A percentile compares a stretch with the other conserved stretches of the same genome.
Evolutionary conservation across 108 stramenopile species (phyloP).

Genomic region (Skeletonema marinoi): DNA sequence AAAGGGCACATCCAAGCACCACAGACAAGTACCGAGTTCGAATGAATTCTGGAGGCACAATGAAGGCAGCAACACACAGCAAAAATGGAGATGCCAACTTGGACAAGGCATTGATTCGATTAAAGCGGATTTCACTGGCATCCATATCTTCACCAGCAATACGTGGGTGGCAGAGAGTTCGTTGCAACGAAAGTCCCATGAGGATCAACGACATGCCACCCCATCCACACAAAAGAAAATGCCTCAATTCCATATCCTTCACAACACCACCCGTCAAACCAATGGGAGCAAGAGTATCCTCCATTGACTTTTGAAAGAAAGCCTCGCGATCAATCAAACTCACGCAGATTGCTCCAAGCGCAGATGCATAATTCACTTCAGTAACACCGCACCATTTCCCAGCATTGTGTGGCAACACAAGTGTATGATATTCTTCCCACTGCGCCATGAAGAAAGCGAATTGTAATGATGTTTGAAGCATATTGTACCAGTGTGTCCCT

Average conservation of each 20-base stretch:
- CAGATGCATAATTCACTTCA: conserved; percentile 73
- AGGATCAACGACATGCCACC: conserved; percentile 36
- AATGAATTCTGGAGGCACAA: conserved; percentile 35
- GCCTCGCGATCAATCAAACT: conserved; percentile 52
- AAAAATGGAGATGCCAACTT: conserved; percentile 60
- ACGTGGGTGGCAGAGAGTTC: conserved; percentile 49
- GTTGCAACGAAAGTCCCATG: conserved; percentile 44
- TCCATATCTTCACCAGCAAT: conserved; percentile 20
- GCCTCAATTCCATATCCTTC: conserved; percentile 45
- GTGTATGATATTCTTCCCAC: conserved; percentile 96
- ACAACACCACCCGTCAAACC: conserved; percentile 3
- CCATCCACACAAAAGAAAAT: conserved; percentile 49
- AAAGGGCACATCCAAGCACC: conserved; percentile 62
- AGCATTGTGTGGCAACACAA: conserved; percentile 73
- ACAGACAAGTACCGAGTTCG: conserved; percentile 53
- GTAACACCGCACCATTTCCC: conserved; percentile 79
- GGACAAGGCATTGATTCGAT: conserved; percentile 51
- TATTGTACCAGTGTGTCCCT: conserved; percentile 53
- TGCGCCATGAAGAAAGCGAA: conserved; percentile 92
- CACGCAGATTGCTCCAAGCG: conserved; percentile 29
- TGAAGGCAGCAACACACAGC: conserved; percentile 39
- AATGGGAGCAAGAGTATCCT: conserved; percentile 21
- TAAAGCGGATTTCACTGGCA: conserved; percentile 6
- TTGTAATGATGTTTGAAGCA: conserved; percentile 73
- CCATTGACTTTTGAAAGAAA: conserved; percentile 41